These are phyloP conservation scores for Xylaria arbuscula DNA, from an alignment of 2,329 filamentous ascomycete genomes.

Conservation along the genomic window DNA sequence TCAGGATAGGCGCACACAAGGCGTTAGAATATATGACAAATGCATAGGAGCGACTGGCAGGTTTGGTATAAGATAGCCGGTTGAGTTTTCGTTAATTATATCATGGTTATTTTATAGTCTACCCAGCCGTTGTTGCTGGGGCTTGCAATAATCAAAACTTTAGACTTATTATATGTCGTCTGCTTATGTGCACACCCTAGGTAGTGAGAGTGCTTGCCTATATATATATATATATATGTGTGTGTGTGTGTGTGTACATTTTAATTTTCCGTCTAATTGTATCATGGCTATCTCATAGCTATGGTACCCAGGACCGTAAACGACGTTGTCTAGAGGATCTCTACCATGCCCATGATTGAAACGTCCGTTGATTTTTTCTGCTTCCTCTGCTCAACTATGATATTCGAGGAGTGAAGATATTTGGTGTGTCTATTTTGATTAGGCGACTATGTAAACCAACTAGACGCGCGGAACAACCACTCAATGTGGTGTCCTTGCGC, in stretches of 20 bases:
- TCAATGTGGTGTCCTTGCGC: no score
- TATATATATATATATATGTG: no score
- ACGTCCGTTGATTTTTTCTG: not conserved
- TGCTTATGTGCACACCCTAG: no score
- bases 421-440: not conserved
- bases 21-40: conserved; percentile 1
- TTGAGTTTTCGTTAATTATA: conserved; percentile 13
- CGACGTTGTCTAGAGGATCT: no score
- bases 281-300: no score
- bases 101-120: not conserved
- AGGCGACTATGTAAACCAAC: not conserved
- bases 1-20: conserved; percentile 26
- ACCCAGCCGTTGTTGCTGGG: not conserved
- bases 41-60: not conserved
- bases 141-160: no score
- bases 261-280: no score
- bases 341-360: not conserved
- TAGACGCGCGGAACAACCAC: no score
- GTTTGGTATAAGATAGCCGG: conserved; percentile 9
- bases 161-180: no score
- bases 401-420: not conserved
- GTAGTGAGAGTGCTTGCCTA: no score
- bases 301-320: no score
- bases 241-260: no score
- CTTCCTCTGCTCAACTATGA: not conserved